phyloP scores from a whole-genome alignment of 2,329 filamentous ascomycete species.

The Stachybotrys elegans region DNA sequence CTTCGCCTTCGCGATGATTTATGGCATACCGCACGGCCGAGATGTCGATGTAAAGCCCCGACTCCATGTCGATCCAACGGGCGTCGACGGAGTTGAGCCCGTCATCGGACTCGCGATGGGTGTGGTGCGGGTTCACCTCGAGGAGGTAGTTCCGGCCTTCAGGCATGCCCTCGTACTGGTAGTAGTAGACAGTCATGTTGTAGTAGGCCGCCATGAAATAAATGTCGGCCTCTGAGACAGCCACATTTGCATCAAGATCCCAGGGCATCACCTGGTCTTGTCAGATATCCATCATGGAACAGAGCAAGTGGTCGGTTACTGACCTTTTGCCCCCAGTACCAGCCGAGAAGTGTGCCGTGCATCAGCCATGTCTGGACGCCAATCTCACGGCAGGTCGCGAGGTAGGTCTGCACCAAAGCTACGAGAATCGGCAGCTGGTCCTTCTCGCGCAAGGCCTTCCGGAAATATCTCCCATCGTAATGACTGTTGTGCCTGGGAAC shows the following conservation, averaged over 20 bases:
- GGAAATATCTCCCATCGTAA: slow-evolving; percentile 35
- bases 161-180: slow-evolving; percentile 31
- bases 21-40: slow-evolving; percentile 44
- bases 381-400: slow-evolving; percentile 60
- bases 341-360: slow-evolving; percentile 77
- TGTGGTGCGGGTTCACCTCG: slow-evolving; percentile 42
- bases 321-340: slow-evolving; percentile 72
- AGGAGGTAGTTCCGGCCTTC: slow-evolving; percentile 40
- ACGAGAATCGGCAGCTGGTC: slow-evolving; percentile 57
- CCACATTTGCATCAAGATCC: slow-evolving; percentile 74
- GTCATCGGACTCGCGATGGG: slow-evolving; percentile 31
- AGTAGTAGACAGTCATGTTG: slow-evolving; percentile 53
- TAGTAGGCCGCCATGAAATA: slow-evolving; percentile 59
- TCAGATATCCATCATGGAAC: not conserved
- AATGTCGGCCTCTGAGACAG: slow-evolving; percentile 63
- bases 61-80: slow-evolving; percentile 42
- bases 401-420: slow-evolving; percentile 66
- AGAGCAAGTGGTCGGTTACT: no score
- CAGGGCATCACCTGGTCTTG: slow-evolving; percentile 68
- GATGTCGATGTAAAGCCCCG: slow-evolving; percentile 46
- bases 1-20: slow-evolving; percentile 34
- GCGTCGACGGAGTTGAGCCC: slow-evolving; percentile 40
- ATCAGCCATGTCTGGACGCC: slow-evolving; percentile 77
- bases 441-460: slow-evolving; percentile 39
- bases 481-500: slow-evolving; percentile 20